Evolutionary conservation across 495 filamentous ascomycete genomes (phyloP), one percentile per base, ranked within the genome.

Genomic region (Aspergillus steynii): DNA sequence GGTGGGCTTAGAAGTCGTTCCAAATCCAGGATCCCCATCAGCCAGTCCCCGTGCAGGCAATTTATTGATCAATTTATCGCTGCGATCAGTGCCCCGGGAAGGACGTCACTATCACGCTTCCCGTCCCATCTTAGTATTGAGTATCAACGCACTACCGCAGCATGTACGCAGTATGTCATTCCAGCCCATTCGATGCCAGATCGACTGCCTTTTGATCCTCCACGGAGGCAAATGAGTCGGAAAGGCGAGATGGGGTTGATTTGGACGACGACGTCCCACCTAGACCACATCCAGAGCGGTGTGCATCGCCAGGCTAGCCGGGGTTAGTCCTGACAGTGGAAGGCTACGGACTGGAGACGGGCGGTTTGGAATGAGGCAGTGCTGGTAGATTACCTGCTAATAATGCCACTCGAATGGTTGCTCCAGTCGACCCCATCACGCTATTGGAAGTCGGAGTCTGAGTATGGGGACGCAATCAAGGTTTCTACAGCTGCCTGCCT

Each of bases 311-410:
- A 56, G 45, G 29, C 62, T 61, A 64, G 55, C 53, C 58, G 50
- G 37, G 37, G 57, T 63, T 62, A 56, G 61, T 29, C 27, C 37
- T 59, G 56, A 55, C 56, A 55, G 61, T 58, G 50, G 57, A 60
- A 26, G 63, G 48, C 54, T 31, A 12, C 20, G 27, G 25, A 62
- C 54, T 58, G 61, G 53, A 48, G 60, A 55, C 47, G 50, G 50
- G 45, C 55, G 58, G 56, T 57, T 61, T 58, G 61, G 61, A 69
- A 59, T 61, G 67, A 69, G 67, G 67, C 67, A 69, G 67, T 69
- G 63, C 67, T 69, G 65, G 57, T 47, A 63, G 58, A 50, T 52
- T 58, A 14, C 15, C 51, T 14, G 49, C 49, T 50, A 27, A 49
- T 49, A 49, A 25, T 53, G 27, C 14, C 51, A n/a, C 51, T 53